Evolutionary conservation across 805 yeast species (phyloP).

Genomic region (Yarrowia divulgata): DNA sequence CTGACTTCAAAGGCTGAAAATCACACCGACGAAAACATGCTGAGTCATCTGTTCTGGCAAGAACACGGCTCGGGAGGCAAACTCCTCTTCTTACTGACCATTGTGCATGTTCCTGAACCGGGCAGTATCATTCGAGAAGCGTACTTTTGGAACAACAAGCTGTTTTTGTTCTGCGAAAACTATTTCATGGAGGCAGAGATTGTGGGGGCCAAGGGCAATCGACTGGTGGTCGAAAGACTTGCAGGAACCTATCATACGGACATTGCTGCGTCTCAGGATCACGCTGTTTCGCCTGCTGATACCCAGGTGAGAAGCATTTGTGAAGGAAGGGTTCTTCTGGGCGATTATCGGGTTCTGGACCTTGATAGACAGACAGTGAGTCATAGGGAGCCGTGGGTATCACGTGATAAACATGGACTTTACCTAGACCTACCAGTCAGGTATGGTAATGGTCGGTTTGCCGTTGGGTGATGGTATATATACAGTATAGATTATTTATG

Average conservation of each 20-base stretch:
- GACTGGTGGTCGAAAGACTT: not conserved
- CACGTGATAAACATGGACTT: not conserved
- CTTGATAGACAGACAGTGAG: conserved; percentile 23
- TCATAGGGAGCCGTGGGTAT: conserved; percentile 14
- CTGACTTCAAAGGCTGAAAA: not conserved
- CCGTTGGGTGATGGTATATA: not conserved
- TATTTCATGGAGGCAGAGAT: conserved; percentile 21
- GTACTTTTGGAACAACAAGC: conserved; percentile 26
- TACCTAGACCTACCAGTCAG: not conserved
- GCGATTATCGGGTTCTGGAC: conserved; percentile 30
- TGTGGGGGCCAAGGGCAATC: not conserved
- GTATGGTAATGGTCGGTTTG: conserved; percentile 6
- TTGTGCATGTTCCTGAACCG: not conserved
- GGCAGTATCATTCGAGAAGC: conserved; percentile 17
- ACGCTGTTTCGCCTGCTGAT: conserved; percentile 18
- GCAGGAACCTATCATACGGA: conserved; percentile 23
- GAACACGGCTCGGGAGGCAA: not conserved
- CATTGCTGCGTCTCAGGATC: conserved; percentile 31
- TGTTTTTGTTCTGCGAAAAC: conserved; percentile 22
- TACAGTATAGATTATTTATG: not conserved
- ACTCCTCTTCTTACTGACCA: not conserved
- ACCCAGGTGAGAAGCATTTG: conserved; percentile 2
- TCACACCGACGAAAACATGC: conserved; percentile 13
- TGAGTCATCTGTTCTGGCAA: conserved; percentile 20
- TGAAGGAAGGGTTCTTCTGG: conserved; percentile 16